Percentiles rank a stretch among this genome's conserved stretches.
Evolutionary conservation across 2,329 filamentous ascomycete species (phyloP).

Genomic region (Verticillium isaacii): DNA sequence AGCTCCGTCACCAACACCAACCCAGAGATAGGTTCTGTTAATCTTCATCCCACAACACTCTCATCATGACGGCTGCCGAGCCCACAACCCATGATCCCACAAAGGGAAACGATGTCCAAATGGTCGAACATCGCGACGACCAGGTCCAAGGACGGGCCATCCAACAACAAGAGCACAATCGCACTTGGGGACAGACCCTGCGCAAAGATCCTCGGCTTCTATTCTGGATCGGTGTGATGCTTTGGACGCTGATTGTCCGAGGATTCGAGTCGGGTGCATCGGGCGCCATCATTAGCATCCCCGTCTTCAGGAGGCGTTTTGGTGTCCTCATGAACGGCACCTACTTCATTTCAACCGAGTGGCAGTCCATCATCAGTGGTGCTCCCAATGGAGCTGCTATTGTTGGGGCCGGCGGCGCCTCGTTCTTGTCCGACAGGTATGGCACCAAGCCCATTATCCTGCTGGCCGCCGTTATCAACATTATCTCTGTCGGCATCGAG

Average conservation of each 20-base stretch:
- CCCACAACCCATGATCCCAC: not conserved
- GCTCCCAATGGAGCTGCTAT: conserved; percentile 18
- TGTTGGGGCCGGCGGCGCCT: conserved; percentile 17
- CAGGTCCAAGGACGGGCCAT: conserved; percentile 16
- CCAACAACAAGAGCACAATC: conserved; percentile 21
- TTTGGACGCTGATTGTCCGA: conserved; percentile 22
- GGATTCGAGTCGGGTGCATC: conserved; percentile 21
- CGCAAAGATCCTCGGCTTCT: conserved; percentile 21
- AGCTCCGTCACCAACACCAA: not conserved
- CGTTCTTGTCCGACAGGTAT: conserved; percentile 17
- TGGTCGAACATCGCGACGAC: conserved; percentile 1
- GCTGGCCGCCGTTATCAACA: conserved; percentile 16
- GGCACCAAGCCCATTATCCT: conserved; percentile 19
- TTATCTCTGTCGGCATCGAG: conserved; percentile 22
- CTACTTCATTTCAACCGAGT: conserved; percentile 19
- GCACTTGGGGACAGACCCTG: conserved; percentile 18
- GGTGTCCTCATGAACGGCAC: conserved; percentile 10
- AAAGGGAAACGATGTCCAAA: not conserved
- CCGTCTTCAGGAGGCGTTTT: conserved; percentile 15
- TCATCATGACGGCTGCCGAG: not conserved
- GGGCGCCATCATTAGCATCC: conserved; percentile 13
- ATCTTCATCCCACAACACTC: not conserved
- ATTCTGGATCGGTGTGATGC: conserved; percentile 23
- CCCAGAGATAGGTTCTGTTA: not conserved
- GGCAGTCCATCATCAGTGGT: conserved; percentile 22